Conservation (phyloP, 2,329 filamentous ascomycete genomes). For the Balansia obtecta region DNA sequence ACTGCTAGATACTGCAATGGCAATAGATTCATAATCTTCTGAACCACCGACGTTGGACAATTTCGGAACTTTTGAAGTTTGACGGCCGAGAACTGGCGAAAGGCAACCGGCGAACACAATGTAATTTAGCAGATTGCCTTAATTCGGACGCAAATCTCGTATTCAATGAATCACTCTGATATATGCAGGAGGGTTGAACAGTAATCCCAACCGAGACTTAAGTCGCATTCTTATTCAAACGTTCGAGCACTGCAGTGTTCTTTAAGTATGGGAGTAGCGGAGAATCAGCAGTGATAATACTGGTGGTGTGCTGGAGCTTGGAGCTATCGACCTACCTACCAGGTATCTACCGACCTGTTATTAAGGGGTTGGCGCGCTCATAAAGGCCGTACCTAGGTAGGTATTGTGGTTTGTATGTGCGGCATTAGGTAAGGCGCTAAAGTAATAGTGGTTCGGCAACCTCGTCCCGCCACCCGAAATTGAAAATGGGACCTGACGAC, state of each 20-base stretch:
- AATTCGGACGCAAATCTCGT: neutral
- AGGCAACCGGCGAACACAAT: neutral
- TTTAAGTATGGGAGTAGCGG: no score
- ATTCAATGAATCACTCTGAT: neutral
- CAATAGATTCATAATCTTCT: conserved; percentile 13
- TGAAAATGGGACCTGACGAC: neutral
- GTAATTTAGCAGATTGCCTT: neutral
- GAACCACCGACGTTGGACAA: neutral
- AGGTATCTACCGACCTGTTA: no score
- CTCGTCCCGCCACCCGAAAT: conserved; percentile 5
- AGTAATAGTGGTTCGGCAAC: neutral
- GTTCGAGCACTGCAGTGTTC: no score
- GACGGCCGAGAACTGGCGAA: neutral
- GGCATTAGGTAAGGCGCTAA: conserved; percentile 8
- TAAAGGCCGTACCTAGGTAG: neutral
- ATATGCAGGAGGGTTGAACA: neutral
- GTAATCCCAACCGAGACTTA: no score
- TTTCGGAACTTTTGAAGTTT: neutral
- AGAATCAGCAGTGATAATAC: no score
- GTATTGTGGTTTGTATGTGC: neutral
- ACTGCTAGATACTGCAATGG: conserved; percentile 19
- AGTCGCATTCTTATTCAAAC: no score
- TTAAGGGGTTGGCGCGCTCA: no score
- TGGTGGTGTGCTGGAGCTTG: no score
- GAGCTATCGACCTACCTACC: no score